Evolutionary conservation across 2,329 filamentous ascomycete species (phyloP), one percentile per base, ranked within the genome.

Genomic region (Aspergillus phoenicis): DNA sequence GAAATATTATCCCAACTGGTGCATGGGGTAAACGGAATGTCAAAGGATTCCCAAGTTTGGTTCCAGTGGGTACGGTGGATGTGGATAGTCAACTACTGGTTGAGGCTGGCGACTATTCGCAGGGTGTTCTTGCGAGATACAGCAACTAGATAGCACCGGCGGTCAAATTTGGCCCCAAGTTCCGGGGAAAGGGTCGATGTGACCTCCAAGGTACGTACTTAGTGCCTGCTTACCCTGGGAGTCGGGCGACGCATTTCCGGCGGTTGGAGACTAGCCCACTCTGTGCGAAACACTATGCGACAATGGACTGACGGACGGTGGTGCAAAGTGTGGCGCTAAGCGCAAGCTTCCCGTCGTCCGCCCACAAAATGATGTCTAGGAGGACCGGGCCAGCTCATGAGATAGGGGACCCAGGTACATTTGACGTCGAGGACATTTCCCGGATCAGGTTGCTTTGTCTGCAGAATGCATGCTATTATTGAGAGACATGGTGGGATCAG

Each of bases 291-390:
- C 48, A 55, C 52, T 64, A 62, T 62, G 55, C 52, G 55, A 63
- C 61, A 57, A 57, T 61, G 62, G 36, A 62, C 61, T 62, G 58
- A 30, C 52, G 57, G 58, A 45, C 41, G 48, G 47, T 53, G 43
- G 57, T 52, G 33, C 22, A 59, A 60, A 59, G 58, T 62, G 53
- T 63, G 59, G 39, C 65, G 61, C 66, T 66, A 66, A 56, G 60
- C 20, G 58, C 57, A 59, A 66, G 52, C 59, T 65, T 66, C 62
- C 63, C 63, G 65, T 60, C 57, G 39, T 45, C 43, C 51, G 59
- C 48, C 54, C 57, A 49, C 63, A 60, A 59, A 13, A 53, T 49
- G 30, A 56, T 56, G 57, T 51, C 30, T 59, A 58, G 53, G 55
- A 59, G 52, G 62, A 55, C 60, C 64, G 52, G 54, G 13, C 62